Evolutionary conservation across 495 filamentous ascomycete species (phyloP).

Genomic region (Annulohypoxylon stygium): DNA sequence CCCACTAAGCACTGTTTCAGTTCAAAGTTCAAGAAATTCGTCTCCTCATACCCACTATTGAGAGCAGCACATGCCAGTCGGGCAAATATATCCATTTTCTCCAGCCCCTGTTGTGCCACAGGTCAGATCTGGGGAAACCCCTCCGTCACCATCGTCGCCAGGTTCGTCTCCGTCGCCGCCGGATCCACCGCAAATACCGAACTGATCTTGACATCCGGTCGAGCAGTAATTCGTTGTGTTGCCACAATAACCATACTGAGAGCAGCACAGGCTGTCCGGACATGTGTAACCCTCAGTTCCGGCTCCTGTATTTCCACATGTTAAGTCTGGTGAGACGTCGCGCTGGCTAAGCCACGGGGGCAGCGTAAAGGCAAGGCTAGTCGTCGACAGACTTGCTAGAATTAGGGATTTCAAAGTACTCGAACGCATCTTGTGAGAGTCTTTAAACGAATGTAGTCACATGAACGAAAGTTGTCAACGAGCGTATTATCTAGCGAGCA

Average conservation of each 20-base stretch:
- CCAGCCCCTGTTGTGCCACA: slow-evolving; percentile 51
- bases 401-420: slow-evolving; percentile 4
- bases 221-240: slow-evolving; percentile 56
- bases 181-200: slow-evolving; percentile 51
- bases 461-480: slow-evolving; percentile 31
- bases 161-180: slow-evolving; percentile 35
- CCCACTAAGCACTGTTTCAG: slow-evolving; percentile 40
- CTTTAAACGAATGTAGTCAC: slow-evolving; percentile 24
- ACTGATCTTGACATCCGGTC: slow-evolving; percentile 56
- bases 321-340: slow-evolving; percentile 55
- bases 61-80: slow-evolving; percentile 51
- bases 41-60: slow-evolving; percentile 45
- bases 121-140: slow-evolving; percentile 44
- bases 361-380: slow-evolving; percentile 27
- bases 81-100: slow-evolving; percentile 53
- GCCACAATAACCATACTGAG: slow-evolving; percentile 57
- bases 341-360: slow-evolving; percentile 38
- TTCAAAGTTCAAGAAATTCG: background rate
- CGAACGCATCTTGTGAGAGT: slow-evolving; percentile 25
- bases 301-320: slow-evolving; percentile 51
- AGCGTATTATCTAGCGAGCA: slow-evolving; percentile 11
- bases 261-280: slow-evolving; percentile 54
- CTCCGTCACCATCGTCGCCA: slow-evolving; percentile 33
- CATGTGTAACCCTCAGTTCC: slow-evolving; percentile 53
- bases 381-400: slow-evolving; percentile 12